Percentiles rank a stretch among this genome's conserved stretches.
Conservation (phyloP, 371 early-diverging fungal species). For the Circinella minor region DNA sequence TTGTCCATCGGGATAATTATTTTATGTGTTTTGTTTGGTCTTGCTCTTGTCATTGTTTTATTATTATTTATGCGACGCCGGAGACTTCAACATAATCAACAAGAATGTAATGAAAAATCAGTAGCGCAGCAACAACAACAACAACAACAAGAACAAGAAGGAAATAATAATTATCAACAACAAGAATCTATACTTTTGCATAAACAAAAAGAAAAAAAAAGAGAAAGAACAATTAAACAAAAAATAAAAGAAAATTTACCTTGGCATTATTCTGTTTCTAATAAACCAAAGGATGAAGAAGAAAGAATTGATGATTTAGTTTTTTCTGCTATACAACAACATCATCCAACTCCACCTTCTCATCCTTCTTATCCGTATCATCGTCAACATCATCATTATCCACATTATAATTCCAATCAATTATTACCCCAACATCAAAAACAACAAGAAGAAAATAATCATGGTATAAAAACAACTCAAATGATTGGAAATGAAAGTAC, state of each 20-base stretch:
- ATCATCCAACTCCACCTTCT: conserved; percentile 11
- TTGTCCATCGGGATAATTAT: conserved; percentile 15
- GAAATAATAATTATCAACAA: neutral
- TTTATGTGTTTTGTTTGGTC: conserved; percentile 9
- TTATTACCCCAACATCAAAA: neutral
- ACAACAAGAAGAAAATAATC: too few species aligned
- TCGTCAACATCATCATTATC: conserved; percentile 7
- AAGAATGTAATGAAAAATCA: neutral
- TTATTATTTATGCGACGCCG: conserved; percentile 5
- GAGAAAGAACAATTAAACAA: neutral
- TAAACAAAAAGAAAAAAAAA: too few species aligned
- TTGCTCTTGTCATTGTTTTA: conserved; percentile 3
- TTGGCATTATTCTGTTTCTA: neutral
- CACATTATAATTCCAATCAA: conserved; percentile 4
- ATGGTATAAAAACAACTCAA: too few species aligned
- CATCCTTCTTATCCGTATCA: conserved; percentile 6
- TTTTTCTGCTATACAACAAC: conserved; percentile 18
- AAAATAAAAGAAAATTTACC: conserved; percentile 15
- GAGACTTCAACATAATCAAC: neutral
- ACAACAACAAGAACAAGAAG: neutral
- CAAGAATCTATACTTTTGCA: too few species aligned
- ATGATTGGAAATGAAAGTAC: neutral
- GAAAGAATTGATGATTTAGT: conserved; percentile 14
- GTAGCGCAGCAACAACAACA: neutral
- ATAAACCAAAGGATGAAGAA: neutral